A percentile compares a stretch with the other conserved stretches of the same genome.
These are phyloP conservation scores for Fusarium bulbicola DNA, from an alignment of 2,329 filamentous ascomycete genomes.

Conservation along the genomic window DNA sequence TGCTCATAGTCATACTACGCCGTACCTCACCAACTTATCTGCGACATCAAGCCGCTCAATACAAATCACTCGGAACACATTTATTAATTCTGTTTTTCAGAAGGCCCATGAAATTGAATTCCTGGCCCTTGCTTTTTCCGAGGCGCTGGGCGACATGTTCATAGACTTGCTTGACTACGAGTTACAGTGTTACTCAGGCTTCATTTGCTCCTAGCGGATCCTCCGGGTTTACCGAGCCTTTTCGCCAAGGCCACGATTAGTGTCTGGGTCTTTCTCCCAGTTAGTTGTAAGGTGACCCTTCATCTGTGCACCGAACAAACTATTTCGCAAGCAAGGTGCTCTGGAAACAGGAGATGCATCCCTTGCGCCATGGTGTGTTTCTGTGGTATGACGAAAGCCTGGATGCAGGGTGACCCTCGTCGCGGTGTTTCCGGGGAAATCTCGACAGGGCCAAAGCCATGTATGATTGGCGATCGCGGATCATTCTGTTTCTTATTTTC, in stretches of 20 bases:
- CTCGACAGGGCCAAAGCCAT: not conserved
- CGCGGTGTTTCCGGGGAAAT: slow-evolving; percentile 40
- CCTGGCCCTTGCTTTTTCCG: slow-evolving; percentile 33
- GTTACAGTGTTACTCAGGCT: slow-evolving; percentile 13
- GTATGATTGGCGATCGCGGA: slow-evolving; percentile 26
- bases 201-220: not conserved
- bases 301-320: not conserved
- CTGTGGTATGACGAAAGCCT: not conserved
- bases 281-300: not conserved
- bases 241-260: not conserved
- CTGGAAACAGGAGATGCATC: slow-evolving; percentile 21
- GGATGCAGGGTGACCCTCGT: slow-evolving; percentile 32
- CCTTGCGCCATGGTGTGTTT: not conserved
- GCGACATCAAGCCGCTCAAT: not conserved
- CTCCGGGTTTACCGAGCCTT: slow-evolving; percentile 30
- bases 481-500: slow-evolving; percentile 10
- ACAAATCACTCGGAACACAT: not conserved
- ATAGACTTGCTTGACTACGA: not conserved
- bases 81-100: not conserved
- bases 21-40: not conserved
- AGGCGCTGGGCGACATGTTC: slow-evolving; percentile 6
- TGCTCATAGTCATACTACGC: slow-evolving; percentile 12
- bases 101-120: not conserved
- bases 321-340: slow-evolving; percentile 18
- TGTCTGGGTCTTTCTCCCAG: not conserved